Evolutionary conservation across 2,329 filamentous ascomycete genomes (phyloP), one percentile per base, ranked within the genome.

Genomic region (Emmonsiellopsis sp.): DNA sequence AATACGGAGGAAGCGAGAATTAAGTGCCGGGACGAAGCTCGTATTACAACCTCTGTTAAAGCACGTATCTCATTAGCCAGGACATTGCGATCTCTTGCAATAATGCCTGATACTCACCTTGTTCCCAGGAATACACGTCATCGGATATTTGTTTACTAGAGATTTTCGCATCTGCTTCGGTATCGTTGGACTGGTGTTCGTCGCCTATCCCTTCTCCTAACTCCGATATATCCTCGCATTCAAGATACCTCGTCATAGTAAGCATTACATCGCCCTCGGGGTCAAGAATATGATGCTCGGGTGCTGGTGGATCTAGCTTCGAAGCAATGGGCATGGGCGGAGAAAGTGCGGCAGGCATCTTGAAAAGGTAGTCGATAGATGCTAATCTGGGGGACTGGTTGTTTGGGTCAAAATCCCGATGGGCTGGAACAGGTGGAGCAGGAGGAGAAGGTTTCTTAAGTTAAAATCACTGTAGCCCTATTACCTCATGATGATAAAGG

Each of bases 1-100:
- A 59, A 59, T 4, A 59, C 57, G 31, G 57, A 31, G 6, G 57
- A 59, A 2, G 56, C 56, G 10, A 59, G 54, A 43, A 56, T 56
- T 42, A 59, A 52, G 37, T 59, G 57, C n/a, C 56, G 51, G 2
- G 57, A 59, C 3, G 57, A 59, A 52, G 55, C 57, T 14, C 52
- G 51, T 39, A 58, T 52, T 6, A 55, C 36, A 33, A 59, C 55
- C 40, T 58, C 57, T 59, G 36, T 43, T 11, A 21, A 45, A 13
- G 11, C 5, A 14, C 31, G 10, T 4, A 27, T 44, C 34, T 54
- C 34, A 44, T 14, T 13, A 27, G 48, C n/a, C 11, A 32, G 9
- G 17, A 42, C n/a, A 33, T 42, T 37, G 31, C 40, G 21, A 27
- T 27, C 5, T 27, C 21, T 14, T 10, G 9, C 36, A 13, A 21